phyloP scores from a whole-genome alignment of 352 stramenopile species.

The Pythium graminicola region DNA sequence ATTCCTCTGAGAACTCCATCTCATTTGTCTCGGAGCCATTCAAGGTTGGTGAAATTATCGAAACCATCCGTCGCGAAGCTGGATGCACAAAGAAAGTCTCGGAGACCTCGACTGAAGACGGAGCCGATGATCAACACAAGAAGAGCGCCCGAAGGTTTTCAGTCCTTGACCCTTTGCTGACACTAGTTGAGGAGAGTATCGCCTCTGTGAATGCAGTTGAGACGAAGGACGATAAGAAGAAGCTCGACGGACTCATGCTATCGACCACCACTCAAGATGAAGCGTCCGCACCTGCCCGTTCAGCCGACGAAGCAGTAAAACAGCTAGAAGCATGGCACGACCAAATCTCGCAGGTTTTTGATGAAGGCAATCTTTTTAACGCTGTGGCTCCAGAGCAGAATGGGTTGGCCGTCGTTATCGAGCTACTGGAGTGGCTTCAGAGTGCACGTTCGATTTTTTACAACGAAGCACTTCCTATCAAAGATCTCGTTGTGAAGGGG shows the following conservation, averaged over 20 bases:
- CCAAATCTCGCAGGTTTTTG: slow-evolving; percentile 45
- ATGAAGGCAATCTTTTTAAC: slow-evolving; percentile 64
- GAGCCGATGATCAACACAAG: slow-evolving; percentile 14
- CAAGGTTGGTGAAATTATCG: slow-evolving; percentile 48
- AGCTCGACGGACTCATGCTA: slow-evolving; percentile 48
- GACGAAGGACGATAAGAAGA: slow-evolving; percentile 60
- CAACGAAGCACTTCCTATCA: slow-evolving; percentile 58
- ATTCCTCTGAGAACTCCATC: neutral
- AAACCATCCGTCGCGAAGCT: slow-evolving; percentile 62
- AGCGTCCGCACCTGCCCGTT: neutral
- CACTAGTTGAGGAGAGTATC: slow-evolving; percentile 63
- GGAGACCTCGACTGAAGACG: slow-evolving; percentile 12
- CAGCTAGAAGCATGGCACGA: slow-evolving; percentile 63
- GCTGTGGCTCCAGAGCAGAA: slow-evolving; percentile 55
- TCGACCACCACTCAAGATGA: slow-evolving; percentile 22
- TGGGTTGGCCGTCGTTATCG: slow-evolving; percentile 38
- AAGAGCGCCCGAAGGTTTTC: slow-evolving; percentile 21
- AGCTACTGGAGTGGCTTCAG: slow-evolving; percentile 73
- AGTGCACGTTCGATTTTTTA: slow-evolving; percentile 74
- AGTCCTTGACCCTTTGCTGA: slow-evolving; percentile 51
- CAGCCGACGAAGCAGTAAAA: slow-evolving; percentile 64
- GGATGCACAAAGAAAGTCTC: slow-evolving; percentile 36
- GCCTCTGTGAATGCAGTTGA: slow-evolving; percentile 55
- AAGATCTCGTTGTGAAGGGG: slow-evolving; percentile 52
- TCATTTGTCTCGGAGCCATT: slow-evolving; percentile 22